Percentiles rank a stretch among this genome's conserved stretches.
Conservation (phyloP, 2,329 filamentous ascomycete genomes). For the Chrysoporthe cubensis region DNA sequence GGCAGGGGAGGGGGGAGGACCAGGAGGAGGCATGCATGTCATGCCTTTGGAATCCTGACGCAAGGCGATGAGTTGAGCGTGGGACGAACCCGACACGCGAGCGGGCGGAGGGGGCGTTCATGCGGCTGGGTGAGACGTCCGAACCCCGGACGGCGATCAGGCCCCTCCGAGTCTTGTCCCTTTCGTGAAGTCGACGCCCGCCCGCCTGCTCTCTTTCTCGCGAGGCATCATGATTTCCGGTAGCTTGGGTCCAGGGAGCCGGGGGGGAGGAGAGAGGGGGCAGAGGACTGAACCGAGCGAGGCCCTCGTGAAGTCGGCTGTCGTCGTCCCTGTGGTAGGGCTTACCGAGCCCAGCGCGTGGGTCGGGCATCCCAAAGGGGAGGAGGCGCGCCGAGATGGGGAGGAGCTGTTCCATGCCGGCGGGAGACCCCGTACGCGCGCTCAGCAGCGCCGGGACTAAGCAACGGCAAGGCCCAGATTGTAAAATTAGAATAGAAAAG, state of each 20-base stretch:
- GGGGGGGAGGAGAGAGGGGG: too few relatives aligned
- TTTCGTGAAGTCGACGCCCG: background rate
- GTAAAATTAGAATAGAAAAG: background rate
- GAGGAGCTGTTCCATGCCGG: background rate
- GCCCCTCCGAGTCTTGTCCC: background rate
- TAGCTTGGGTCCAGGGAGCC: too few relatives aligned
- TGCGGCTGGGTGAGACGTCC: background rate
- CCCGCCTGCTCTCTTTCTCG: too few relatives aligned
- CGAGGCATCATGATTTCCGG: too few relatives aligned
- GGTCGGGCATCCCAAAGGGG: too few relatives aligned
- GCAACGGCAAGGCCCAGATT: background rate
- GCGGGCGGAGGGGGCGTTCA: background rate
- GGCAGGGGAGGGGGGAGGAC: background rate
- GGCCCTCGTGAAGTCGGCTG: too few relatives aligned
- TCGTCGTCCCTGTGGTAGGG: too few relatives aligned
- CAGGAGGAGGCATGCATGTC: too few relatives aligned
- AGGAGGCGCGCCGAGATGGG: background rate
- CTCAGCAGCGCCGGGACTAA: background rate
- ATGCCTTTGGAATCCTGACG: background rate
- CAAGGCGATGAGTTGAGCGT: background rate
- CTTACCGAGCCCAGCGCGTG: too few relatives aligned
- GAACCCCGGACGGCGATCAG: conserved; percentile 8
- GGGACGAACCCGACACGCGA: background rate
- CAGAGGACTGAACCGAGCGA: too few relatives aligned
- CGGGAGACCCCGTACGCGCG: conserved; percentile 1